These are phyloP conservation scores for Cladosporium oxysporum DNA, from an alignment of 2,329 filamentous ascomycete species.

Conservation along the genomic window DNA sequence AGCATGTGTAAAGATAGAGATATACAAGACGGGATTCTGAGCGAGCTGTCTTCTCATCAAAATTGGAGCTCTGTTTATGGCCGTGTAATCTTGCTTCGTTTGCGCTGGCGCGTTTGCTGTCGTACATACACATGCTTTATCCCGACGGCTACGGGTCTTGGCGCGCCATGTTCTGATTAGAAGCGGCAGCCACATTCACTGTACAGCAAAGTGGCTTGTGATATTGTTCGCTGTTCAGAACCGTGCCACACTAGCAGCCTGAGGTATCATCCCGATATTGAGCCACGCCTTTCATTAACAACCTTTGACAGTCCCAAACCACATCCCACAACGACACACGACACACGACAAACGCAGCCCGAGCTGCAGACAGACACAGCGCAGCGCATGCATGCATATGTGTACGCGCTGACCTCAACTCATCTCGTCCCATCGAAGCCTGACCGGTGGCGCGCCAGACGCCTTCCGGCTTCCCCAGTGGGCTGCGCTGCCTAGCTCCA, in stretches of 20 bases:
- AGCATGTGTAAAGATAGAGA: background rate
- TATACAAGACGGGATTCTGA: background rate
- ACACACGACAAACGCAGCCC: background rate
- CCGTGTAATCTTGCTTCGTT: background rate
- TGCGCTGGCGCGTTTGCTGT: background rate
- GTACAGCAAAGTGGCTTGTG: background rate
- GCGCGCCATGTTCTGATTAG: background rate
- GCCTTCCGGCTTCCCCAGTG: slow-evolving; percentile 8
- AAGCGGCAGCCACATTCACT: background rate
- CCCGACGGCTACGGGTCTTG: background rate
- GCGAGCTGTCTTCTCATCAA: background rate
- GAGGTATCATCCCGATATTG: background rate
- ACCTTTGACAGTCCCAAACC: background rate
- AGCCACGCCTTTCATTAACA: background rate
- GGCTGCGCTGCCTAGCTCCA: slow-evolving; percentile 7
- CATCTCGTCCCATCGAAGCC: slow-evolving; percentile 5
- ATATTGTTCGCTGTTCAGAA: background rate
- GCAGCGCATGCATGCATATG: background rate
- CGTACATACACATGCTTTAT: background rate
- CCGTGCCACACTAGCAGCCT: background rate
- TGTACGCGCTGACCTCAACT: slow-evolving; percentile 7
- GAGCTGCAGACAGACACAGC: background rate
- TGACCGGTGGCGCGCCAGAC: slow-evolving; percentile 10
- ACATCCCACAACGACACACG: background rate
- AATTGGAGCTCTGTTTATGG: background rate